These are phyloP conservation scores for Mycena latifolia DNA, from an alignment of 768 basidiomycete species.

Conservation along the genomic window DNA sequence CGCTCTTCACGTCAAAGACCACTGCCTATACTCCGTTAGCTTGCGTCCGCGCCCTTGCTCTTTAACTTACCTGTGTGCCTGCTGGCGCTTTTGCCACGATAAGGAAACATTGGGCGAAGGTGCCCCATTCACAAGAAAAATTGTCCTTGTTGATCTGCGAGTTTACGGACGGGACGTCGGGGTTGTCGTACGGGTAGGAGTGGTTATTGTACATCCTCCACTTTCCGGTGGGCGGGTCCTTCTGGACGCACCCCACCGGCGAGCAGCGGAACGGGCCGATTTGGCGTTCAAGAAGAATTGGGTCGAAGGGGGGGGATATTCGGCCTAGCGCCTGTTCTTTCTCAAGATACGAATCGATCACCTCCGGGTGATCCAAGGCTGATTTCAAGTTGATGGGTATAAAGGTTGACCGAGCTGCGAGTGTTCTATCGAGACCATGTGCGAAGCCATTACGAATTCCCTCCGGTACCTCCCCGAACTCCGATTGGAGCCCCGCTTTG, in stretches of 20 bases:
- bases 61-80: too few relatives aligned
- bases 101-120: too few relatives aligned
- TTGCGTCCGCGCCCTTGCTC: too few relatives aligned
- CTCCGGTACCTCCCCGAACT: constrained; percentile 1
- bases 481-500: neutral
- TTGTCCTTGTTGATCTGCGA: constrained; percentile 24
- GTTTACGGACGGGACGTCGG: constrained; percentile 15
- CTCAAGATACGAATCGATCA: neutral
- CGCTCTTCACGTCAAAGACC: too few relatives aligned
- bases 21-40: too few relatives aligned
- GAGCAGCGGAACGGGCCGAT: constrained; percentile 31
- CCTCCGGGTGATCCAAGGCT: neutral
- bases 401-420: neutral
- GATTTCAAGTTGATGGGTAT: neutral
- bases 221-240: constrained; percentile 2
- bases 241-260: constrained; percentile 18
- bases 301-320: neutral
- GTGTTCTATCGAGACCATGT: neutral
- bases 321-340: constrained; percentile 3
- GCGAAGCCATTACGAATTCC: neutral
- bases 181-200: constrained; percentile 29
- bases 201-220: constrained; percentile 31
- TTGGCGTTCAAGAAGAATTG: neutral
- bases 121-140: constrained; percentile 37
- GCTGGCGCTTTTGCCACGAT: too few relatives aligned